Evolutionary conservation across 2,329 filamentous ascomycete species (phyloP), one percentile per base, ranked within the genome.

Genomic region (Alternaria gansuensis): DNA sequence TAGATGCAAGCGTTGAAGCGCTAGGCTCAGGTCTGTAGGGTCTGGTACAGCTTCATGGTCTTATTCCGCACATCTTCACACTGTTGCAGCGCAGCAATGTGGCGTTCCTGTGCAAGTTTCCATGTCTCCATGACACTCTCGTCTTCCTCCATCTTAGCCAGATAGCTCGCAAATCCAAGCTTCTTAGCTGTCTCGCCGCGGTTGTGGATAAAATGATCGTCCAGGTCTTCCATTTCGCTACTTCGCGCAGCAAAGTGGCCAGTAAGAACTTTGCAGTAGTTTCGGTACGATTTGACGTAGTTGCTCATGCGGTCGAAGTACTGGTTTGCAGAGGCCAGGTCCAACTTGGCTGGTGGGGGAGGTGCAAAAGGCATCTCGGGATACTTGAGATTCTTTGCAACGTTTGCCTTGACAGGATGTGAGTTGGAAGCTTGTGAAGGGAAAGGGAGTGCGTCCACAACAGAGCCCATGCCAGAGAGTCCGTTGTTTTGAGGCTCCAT

Each of bases 141-240:
- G 70, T 93, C 90, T 74, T 91, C 85, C 64, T 85, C 83, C 54
- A 89, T 77, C 72, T 85, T 86, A 36, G 78, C 78, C 57, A 86
- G 74, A 71, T 92, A 92, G 54, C 84, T 82, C 14, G 80, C 72
- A 24, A 88, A 81, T 0, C 84, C 86, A 1, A 82, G 83, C 51
- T 82, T 81, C 21, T 78, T 69, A 3, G 67, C 75, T 2, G 69
- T 71, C 60, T 86, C 84, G 4, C 85, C 85, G 7, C 81, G 76
- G 2, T 83, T 81, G 34, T 80, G 80, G 34, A 87, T 80, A 81
- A 85, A 88, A 10, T 60, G 58, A 6, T 68, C 64, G 34, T 75
- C 68, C 79, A 82, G 26, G 75, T 81, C 21, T 72, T 81, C 62
- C 44, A 71, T 77, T 17, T 81, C 79, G 11, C 81, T 78, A 61